phyloP scores from a whole-genome alignment of 371 early-diverging fungal species.

The Syncephalastrum contaminatum region DNA sequence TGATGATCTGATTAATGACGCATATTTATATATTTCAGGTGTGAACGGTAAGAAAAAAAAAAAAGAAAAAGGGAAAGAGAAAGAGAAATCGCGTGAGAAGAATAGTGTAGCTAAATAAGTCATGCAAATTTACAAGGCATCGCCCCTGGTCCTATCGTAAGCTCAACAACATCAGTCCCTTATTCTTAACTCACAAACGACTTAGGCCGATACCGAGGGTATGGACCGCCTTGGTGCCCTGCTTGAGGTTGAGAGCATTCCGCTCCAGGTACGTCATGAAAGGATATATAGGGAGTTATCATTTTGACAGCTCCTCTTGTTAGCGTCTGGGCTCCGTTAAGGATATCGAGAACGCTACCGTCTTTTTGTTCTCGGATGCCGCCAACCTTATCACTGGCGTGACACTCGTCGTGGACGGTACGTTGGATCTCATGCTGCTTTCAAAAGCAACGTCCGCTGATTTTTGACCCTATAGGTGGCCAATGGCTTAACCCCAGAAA shows the following conservation, averaged over 20 bases:
- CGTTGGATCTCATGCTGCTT: neutral
- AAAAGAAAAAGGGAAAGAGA: too few species aligned
- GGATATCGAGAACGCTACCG: constrained; percentile 73
- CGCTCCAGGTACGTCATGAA: constrained; percentile 29
- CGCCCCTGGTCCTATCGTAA: constrained; percentile 52
- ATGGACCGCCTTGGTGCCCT: constrained; percentile 35
- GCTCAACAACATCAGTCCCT: neutral
- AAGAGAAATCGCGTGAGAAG: too few species aligned
- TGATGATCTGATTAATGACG: too few species aligned
- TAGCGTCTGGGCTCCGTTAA: constrained; percentile 55
- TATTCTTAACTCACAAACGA: neutral
- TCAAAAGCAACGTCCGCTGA: neutral
- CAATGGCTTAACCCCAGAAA: constrained; percentile 46
- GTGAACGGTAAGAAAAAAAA: too few species aligned
- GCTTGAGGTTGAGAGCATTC: constrained; percentile 21
- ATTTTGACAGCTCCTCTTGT: constrained; percentile 5
- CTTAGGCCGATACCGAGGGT: constrained; percentile 21
- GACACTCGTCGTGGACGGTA: constrained; percentile 75
- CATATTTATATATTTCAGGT: too few species aligned
- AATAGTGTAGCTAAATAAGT: neutral
- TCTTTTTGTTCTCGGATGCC: constrained; percentile 70
- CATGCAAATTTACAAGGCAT: constrained; percentile 21
- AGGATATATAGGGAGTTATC: neutral
- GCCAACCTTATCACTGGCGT: constrained; percentile 60
- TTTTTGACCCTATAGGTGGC: constrained; percentile 29